A percentile compares a stretch with the other conserved stretches of the same genome.
These are phyloP conservation scores for Rhizophora mangle DNA, from an alignment of 345 rosid species.

Conservation along the genomic window DNA sequence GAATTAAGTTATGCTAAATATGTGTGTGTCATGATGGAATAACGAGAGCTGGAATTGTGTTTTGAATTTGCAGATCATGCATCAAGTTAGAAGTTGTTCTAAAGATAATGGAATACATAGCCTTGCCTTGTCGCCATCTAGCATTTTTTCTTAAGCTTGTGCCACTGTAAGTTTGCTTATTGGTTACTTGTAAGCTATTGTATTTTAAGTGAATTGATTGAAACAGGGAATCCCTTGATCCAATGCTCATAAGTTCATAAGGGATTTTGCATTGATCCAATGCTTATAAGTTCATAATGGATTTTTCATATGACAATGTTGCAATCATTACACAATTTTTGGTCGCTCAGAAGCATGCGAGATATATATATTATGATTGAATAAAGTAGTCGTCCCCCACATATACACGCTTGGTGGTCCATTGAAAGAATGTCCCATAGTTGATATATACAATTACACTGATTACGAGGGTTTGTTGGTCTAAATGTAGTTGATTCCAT, in stretches of 20 bases:
- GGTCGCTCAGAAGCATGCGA: no score
- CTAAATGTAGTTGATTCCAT: no score
- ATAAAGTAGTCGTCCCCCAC: no score
- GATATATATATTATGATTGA: no score
- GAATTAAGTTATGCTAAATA: background rate
- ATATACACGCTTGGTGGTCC: no score
- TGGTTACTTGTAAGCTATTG: background rate
- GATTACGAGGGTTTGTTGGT: no score
- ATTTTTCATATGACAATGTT: no score
- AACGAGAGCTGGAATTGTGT: background rate
- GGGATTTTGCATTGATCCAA: slow-evolving; percentile 47
- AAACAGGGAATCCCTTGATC: slow-evolving; percentile 2
- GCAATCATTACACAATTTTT: no score
- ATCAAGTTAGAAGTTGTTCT: slow-evolving; percentile 83
- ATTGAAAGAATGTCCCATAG: no score
- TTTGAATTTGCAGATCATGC: slow-evolving; percentile 49
- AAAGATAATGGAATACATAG: slow-evolving; percentile 82
- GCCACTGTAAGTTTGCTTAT: slow-evolving; percentile 53
- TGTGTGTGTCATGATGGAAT: background rate
- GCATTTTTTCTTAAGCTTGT: slow-evolving; percentile 61
- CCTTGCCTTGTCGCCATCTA: slow-evolving; percentile 79
- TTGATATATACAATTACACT: no score
- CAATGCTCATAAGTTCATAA: slow-evolving; percentile 47
- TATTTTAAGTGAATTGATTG: background rate
- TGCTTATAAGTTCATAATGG: background rate